Evolutionary conservation across 2,329 filamentous ascomycete species (phyloP).

Genomic region (Penicillium aurantiogriseum): DNA sequence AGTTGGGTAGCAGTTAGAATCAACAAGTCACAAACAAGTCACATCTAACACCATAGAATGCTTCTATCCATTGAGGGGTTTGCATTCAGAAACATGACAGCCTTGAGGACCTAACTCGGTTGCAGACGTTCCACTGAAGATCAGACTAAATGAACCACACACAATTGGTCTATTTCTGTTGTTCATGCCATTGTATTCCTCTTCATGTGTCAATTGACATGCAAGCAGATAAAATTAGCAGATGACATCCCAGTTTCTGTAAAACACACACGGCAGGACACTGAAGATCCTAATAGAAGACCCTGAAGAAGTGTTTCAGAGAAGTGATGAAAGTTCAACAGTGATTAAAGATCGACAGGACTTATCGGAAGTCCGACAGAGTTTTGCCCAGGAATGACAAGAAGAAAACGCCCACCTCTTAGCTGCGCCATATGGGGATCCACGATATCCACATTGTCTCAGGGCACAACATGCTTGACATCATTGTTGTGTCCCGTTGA

Average conservation of each 20-base stretch:
- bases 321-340: neutral
- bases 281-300: constrained; percentile 1
- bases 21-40: neutral
- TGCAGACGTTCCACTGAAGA: neutral
- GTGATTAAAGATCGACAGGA: constrained; percentile 1
- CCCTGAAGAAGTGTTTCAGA: neutral
- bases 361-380: neutral
- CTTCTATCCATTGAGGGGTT: neutral
- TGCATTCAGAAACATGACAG: neutral
- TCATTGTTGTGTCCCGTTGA: neutral
- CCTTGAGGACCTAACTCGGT: neutral
- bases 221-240: neutral
- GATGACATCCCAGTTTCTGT: neutral
- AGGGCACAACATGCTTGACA: constrained; percentile 1
- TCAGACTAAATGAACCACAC: neutral
- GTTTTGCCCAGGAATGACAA: neutral
- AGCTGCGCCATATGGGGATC: neutral
- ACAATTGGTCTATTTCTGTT: neutral
- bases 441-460: constrained; percentile 9
- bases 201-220: neutral
- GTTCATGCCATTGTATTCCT: neutral
- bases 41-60: neutral
- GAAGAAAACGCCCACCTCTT: neutral
- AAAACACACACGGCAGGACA: neutral
- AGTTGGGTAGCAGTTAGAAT: neutral